Conservation (phyloP, 2,329 filamentous ascomycete species). For the Cytospora paraplurivora region DNA sequence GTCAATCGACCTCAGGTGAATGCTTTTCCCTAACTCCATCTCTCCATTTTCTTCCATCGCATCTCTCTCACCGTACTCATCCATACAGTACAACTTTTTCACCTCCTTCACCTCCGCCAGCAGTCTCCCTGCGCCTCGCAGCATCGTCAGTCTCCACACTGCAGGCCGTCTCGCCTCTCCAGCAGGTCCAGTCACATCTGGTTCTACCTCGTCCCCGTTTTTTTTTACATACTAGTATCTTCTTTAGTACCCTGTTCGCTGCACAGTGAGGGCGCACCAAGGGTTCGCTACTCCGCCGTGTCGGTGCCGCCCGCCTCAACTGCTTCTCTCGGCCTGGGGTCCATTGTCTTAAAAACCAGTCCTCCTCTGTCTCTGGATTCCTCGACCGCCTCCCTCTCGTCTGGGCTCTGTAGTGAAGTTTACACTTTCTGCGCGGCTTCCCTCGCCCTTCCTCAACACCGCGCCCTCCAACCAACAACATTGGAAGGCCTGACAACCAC, state of each 20-base stretch:
- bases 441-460: neutral
- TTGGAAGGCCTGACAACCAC: neutral
- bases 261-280: slow-evolving; percentile 1
- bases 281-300: neutral
- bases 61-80: neutral
- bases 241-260: slow-evolving; percentile 1
- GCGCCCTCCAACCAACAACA: neutral
- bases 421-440: neutral
- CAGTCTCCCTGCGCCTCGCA: neutral
- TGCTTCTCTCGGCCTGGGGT: neutral
- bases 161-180: neutral
- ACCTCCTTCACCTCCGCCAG: neutral
- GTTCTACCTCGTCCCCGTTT: neutral
- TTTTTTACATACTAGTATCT: slow-evolving; percentile 2
- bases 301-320: slow-evolving; percentile 1
- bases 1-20: neutral
- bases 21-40: neutral
- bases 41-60: neutral
- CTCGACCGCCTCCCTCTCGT: neutral
- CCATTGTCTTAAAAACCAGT: neutral
- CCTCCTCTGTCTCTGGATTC: neutral
- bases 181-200: neutral
- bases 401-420: neutral
- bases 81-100: neutral
- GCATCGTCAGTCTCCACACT: neutral